Evolutionary conservation across 2,329 filamentous ascomycete genomes (phyloP).

Genomic region (Lasiodiplodia sp.): DNA sequence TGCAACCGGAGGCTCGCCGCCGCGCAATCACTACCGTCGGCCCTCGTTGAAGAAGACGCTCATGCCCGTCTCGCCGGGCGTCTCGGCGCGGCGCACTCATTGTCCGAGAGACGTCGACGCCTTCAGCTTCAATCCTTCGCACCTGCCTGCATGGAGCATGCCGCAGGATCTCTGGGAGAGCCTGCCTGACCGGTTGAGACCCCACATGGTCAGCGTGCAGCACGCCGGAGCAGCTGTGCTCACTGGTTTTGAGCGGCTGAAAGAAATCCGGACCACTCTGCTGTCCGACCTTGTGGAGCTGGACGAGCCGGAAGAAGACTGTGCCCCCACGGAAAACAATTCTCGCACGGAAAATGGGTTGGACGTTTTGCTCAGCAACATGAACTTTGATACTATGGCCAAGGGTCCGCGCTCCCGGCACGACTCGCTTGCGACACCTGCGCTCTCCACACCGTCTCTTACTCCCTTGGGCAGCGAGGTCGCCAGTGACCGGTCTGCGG

Average conservation of each 20-base stretch:
- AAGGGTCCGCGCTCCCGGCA: conserved; percentile 19
- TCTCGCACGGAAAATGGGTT: not conserved
- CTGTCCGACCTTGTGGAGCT: conserved; percentile 21
- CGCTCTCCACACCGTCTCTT: conserved; percentile 27
- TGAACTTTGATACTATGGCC: conserved; percentile 5
- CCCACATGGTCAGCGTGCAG: conserved; percentile 47
- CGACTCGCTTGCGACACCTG: conserved; percentile 26
- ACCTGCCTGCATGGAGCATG: conserved; percentile 49
- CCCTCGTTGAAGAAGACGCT: conserved; percentile 22
- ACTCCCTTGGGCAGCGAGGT: conserved; percentile 22
- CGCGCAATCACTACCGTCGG: conserved; percentile 24
- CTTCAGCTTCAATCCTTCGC: conserved; percentile 46
- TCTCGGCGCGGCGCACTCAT: conserved; percentile 39
- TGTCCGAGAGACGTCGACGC: conserved; percentile 46
- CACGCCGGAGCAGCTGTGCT: conserved; percentile 55
- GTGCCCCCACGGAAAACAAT: not conserved
- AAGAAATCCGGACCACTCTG: conserved; percentile 38
- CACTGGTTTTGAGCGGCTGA: conserved; percentile 49
- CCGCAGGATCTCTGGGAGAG: conserved; percentile 46
- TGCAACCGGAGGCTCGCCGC: conserved; percentile 22
- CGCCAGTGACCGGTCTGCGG: conserved; percentile 30
- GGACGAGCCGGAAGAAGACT: conserved; percentile 16
- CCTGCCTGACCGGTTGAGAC: conserved; percentile 46
- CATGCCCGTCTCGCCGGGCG: conserved; percentile 15
- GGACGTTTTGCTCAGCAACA: conserved; percentile 18